Conservation (phyloP, 768 basidiomycete species). For the Kwoniella europaea region DNA sequence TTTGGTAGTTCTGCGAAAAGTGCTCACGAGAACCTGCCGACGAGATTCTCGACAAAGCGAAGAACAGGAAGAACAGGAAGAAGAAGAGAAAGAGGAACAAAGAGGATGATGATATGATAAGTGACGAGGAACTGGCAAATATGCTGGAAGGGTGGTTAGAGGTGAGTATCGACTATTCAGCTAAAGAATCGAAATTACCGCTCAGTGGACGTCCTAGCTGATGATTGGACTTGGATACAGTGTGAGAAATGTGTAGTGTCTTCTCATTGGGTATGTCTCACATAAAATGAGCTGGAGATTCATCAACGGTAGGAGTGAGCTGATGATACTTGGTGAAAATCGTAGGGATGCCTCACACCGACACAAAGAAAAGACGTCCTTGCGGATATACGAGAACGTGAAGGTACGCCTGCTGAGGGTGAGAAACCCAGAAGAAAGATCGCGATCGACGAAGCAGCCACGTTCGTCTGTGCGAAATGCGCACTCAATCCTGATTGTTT, state of each 20-base stretch:
- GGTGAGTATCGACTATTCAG: too few species aligned
- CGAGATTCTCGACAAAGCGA: conserved; percentile 31
- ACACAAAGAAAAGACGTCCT: conserved; percentile 38
- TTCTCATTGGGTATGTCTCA: conserved; percentile 44
- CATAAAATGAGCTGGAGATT: not conserved
- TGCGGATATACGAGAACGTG: conserved; percentile 19
- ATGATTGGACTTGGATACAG: conserved; percentile 5
- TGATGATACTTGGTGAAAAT: not conserved
- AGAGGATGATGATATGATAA: conserved; percentile 38
- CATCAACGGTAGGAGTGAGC: not conserved
- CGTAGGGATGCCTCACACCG: conserved; percentile 39
- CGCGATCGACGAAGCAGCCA: conserved; percentile 38
- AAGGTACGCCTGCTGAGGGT: conserved; percentile 36
- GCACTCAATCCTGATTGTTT: conserved; percentile 34
- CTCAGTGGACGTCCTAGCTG: too few species aligned
- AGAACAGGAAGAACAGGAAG: conserved; percentile 30
- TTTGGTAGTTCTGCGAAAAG: conserved; percentile 51
- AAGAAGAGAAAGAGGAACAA: conserved; percentile 21
- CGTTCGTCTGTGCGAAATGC: conserved; percentile 39
- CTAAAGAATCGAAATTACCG: too few species aligned
- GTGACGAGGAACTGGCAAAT: conserved; percentile 42
- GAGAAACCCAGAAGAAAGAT: conserved; percentile 32
- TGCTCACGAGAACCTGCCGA: conserved; percentile 42
- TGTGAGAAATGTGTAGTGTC: conserved; percentile 38
- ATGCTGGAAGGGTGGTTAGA: conserved; percentile 46